Base-by-base conservation (phyloP, 192 early-diverging fungal species). In the Endogone sp. region DNA sequence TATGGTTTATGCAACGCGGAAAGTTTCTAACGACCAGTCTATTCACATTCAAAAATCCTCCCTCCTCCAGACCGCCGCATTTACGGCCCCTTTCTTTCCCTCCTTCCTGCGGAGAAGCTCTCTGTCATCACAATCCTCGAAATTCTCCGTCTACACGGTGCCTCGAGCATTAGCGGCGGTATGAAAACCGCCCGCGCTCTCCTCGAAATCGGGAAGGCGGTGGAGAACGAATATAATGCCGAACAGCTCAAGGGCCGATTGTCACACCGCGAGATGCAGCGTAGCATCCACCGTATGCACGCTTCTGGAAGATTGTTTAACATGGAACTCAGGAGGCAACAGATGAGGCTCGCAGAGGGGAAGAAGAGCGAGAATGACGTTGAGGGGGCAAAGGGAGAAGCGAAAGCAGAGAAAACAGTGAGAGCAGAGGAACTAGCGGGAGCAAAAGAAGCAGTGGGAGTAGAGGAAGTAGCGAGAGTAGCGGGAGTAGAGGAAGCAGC, bases 51-150 rank as follows among this genome's bases (percentile, higher is more conserved):
- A n/a, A n/a, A n/a, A n/a, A n/a, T 60, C 65, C 1, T 67, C 68
- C 57, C 79, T 83, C 49, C 74, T 13, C 37, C 69, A 30, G 91
- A 91, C 44, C 81, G 90, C 28, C 61, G 80, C 29, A 29, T 64
- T 3, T 85, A 88, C 68, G 85, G 85, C 1, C 88, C 88, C 11
- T 90, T 92, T 76, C 74, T 92, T 30, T 79, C 81, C 63, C 71
- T 89, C 21, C 61, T 93, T 0, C 79, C 84, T 11, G 78, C 92
- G 8, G 89, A 91, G 56, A 92, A 92, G 71, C 77, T 96, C 27
- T 86, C 93, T 2, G 82, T 92, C 3, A 92, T 96, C 59, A 90
- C 92, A 21, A 95, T 98, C 60, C 72, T 93, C 9, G 93, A 94
- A 71, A 72, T 94, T 2, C 57, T 96, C 60, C 85, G 92, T 20